Evolutionary conservation across 2,329 filamentous ascomycete species (phyloP), one percentile per base, ranked within the genome.

Genomic region (Colletotrichum echinochloae): DNA sequence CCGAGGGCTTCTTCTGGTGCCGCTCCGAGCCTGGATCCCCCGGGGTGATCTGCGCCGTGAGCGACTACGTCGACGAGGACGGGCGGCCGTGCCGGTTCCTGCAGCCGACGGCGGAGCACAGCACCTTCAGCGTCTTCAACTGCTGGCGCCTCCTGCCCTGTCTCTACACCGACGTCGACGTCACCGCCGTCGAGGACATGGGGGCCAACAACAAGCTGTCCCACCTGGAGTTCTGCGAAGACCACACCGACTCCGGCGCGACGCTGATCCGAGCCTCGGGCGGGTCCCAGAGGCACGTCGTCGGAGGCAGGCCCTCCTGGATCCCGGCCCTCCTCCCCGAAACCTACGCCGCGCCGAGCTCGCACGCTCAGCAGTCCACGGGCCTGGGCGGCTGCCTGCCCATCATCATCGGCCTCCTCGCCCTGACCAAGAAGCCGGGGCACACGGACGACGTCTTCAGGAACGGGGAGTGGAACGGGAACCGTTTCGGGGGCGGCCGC

Each of bases 391-490:
- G 82, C 20, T 77, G 81, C n/a, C 62, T 84, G 16, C 73, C 77
- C 4, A 78, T 83, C 8, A 73, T 84, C 14, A 72, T 84, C 4
- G 82, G 78, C 1, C 71, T 84, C n/a, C 82, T 84, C 79, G 81
- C 80, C 1, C 78, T 55, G 12, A 55, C 51, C 46, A 70, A n/a
- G 39, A 51, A n/a, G 20, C 57, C 56, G 5, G 57, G 61, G 5
- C 61, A 60, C 1, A 37, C 61, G 6, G 66, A 72, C 26, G 48
- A 61, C 3, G 70, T 54, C 37, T 72, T 72, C 46, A 16, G 23
- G 52, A n/a, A 57, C 1, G 39, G 51, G 2, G 23, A 26, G 16
- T 77, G 74, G 75, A 9, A 11, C 2, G 72, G 69, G 0, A 28
- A 62, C 6, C 48, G 30, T 2, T 61, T 60, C 48, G 37, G 48